Evolutionary conservation across 139 green algal species (phyloP), one percentile per base, ranked within the genome.

Genomic region (Trebouxia sp.): DNA sequence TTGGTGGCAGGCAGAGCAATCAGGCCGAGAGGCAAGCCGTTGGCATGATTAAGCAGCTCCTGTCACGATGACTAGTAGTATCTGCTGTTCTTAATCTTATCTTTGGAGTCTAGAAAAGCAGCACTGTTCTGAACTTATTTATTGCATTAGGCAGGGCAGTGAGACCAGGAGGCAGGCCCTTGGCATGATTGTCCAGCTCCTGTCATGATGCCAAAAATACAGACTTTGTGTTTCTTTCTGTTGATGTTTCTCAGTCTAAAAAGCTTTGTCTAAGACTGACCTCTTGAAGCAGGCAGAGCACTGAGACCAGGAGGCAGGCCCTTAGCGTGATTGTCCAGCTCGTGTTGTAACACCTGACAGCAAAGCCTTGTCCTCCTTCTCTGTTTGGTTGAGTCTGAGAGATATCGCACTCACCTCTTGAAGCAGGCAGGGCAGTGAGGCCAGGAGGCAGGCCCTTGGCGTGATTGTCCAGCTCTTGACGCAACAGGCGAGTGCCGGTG

Each of bases 401-500:
- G n/a, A n/a, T n/a, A n/a, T n/a, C n/a, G n/a, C n/a, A n/a, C n/a
- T 0, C 12, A 72, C 62, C 62, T 72, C 32, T 72, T 14, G 62
- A 72, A 35, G 65, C 8, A 37, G 66, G 62, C 65, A 83, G 38
- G 43, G 43, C 65, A 6, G 79, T 83, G 35, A 83, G 67, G 47
- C 79, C 79, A 14, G 66, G 38, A 24, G 66, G 66, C 32, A 62
- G 24, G 48, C 79, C 79, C 24, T 35, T 48, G 39, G 5, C 58
- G 42, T 50, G 67, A 30, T 84, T 86, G 10, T 67, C 37, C n/a
- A 86, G 6, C 10, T 84, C 83, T 24, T 85, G 41, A 2, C 51
- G 72, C 20, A 92, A 75, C 76, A 92, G 77, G 32, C 70, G 66
- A 5, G 55, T 65, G 15, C 88, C 88, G 1, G 6, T 42, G 15